Conservation (phyloP, 768 basidiomycete genomes). For the Asterophora lycoperdoides region DNA sequence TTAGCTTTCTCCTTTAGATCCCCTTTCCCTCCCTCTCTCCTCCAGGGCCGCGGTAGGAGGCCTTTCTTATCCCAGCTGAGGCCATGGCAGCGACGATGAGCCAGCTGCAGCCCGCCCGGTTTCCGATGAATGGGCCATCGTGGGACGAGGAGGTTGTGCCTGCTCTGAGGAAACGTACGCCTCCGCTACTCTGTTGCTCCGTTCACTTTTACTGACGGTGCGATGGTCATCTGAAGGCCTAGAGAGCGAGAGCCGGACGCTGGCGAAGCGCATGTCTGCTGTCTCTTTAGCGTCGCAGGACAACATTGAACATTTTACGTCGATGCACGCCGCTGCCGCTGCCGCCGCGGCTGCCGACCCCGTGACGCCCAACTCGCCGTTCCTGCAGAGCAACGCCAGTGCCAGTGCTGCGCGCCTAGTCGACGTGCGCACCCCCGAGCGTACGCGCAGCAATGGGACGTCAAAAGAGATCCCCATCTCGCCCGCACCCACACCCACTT, state of each 20-base stretch:
- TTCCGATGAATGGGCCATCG: slow-evolving; percentile 40
- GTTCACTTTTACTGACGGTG: slow-evolving; percentile 8
- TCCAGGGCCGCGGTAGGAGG: slow-evolving; percentile 5
- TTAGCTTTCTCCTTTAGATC: slow-evolving; percentile 6
- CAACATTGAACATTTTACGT: slow-evolving; percentile 24
- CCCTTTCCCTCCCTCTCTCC: not conserved
- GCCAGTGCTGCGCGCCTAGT: not conserved
- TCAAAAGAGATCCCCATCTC: slow-evolving; percentile 22
- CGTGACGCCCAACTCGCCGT: slow-evolving; percentile 16
- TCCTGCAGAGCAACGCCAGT: slow-evolving; percentile 20
- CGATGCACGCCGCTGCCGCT: slow-evolving; percentile 14
- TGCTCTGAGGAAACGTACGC: slow-evolving; percentile 71
- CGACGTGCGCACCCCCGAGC: too few relatives aligned
- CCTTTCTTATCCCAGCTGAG: slow-evolving; percentile 2
- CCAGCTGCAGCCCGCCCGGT: slow-evolving; percentile 38
- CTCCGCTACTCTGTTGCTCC: slow-evolving; percentile 2
- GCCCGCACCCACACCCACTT: slow-evolving; percentile 6
- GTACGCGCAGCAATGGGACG: slow-evolving; percentile 21
- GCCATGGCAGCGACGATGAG: slow-evolving; percentile 28
- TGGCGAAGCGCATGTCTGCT: slow-evolving; percentile 73
- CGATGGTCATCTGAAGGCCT: slow-evolving; percentile 47
- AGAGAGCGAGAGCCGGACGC: slow-evolving; percentile 73
- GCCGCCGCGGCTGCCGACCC: slow-evolving; percentile 3
- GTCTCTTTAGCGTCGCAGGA: slow-evolving; percentile 60
- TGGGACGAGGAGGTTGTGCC: slow-evolving; percentile 87